phyloP scores from a whole-genome alignment of 2,329 filamentous ascomycete species.

The Colletotrichum sp. region DNA sequence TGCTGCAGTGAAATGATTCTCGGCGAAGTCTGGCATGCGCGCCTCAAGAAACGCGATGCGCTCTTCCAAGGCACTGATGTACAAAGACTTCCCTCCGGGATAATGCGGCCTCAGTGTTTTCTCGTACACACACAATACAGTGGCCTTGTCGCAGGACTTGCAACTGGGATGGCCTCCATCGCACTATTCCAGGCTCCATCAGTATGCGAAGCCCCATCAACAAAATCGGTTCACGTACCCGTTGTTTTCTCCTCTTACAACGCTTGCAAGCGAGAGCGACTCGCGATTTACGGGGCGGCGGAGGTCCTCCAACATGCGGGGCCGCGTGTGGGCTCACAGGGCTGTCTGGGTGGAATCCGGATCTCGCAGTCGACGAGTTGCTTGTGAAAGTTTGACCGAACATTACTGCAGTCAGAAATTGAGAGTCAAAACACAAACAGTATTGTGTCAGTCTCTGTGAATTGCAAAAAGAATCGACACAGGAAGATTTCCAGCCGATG shows the following conservation, averaged over 20 bases:
- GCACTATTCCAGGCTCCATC: conserved; percentile 11
- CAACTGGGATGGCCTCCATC: conserved; percentile 29
- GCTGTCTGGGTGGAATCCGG: not conserved
- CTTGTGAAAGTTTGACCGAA: not conserved
- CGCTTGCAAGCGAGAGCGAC: conserved; percentile 29
- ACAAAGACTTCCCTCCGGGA: conserved; percentile 30
- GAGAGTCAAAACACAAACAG: not conserved
- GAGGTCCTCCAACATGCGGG: not conserved
- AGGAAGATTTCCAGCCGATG: conserved; percentile 15
- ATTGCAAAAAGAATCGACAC: not conserved
- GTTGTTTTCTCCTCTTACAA: conserved; percentile 30
- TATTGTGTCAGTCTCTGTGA: not conserved
- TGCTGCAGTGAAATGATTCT: conserved; percentile 26
- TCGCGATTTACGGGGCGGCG: conserved; percentile 21
- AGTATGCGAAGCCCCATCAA: not conserved
- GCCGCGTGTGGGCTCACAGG: conserved; percentile 11
- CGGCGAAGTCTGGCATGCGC: conserved; percentile 26
- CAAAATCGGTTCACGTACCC: conserved; percentile 7
- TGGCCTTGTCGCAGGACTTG: conserved; percentile 26
- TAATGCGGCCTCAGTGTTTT: conserved; percentile 28
- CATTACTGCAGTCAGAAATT: not conserved
- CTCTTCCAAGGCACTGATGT: conserved; percentile 31
- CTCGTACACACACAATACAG: conserved; percentile 27
- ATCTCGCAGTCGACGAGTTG: not conserved
- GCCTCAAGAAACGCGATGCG: conserved; percentile 32